Conservation (phyloP, 768 basidiomycete species). For the Naganishia antarctica region DNA sequence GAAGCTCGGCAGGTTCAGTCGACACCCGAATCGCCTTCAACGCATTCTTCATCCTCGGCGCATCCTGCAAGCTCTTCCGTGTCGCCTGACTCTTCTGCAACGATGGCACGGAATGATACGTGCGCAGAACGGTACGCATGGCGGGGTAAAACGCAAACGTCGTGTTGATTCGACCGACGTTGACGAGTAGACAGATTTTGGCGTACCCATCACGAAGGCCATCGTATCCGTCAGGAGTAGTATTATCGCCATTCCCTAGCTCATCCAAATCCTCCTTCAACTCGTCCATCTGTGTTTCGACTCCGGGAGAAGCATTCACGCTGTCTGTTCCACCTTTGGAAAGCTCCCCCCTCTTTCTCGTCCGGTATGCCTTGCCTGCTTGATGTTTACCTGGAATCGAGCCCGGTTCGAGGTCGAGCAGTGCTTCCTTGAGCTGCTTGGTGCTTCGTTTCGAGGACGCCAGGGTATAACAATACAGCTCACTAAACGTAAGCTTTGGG, state of each 20-base stretch:
- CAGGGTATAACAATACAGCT: constrained; percentile 76
- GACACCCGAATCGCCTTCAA: constrained; percentile 61
- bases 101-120: constrained; percentile 71
- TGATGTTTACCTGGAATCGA: constrained; percentile 28
- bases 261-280: constrained; percentile 19
- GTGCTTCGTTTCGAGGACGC: constrained; percentile 68
- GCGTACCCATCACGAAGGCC: constrained; percentile 28
- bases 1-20: constrained; percentile 54
- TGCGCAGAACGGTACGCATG: constrained; percentile 70
- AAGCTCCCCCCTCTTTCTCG: constrained; percentile 2
- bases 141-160: constrained; percentile 80
- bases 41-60: constrained; percentile 62
- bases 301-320: constrained; percentile 13
- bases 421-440: constrained; percentile 66
- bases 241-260: neutral
- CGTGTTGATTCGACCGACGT: constrained; percentile 74
- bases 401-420: constrained; percentile 52
- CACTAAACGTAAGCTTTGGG: constrained; percentile 66
- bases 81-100: constrained; percentile 57
- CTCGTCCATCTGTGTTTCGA: constrained; percentile 15
- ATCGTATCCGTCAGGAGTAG: constrained; percentile 24
- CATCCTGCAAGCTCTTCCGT: constrained; percentile 60
- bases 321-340: constrained; percentile 16
- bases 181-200: constrained; percentile 49
- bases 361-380: constrained; percentile 15